Base-by-base conservation (phyloP, 2,329 filamentous ascomycete species). In the Sporothrix luriei region DNA sequence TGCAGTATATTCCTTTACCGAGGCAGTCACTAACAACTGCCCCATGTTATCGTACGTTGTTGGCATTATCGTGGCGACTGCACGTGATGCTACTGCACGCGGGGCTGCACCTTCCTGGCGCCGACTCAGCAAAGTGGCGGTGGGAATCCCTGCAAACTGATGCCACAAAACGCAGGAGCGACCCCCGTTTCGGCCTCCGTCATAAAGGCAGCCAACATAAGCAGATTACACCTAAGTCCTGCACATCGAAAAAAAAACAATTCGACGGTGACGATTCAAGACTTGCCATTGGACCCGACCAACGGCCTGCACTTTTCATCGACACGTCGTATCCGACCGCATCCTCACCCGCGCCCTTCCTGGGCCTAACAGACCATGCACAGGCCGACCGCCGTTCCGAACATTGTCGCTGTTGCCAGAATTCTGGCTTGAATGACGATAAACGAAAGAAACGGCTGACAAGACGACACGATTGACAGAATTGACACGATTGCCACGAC, bases 111-210 rank as follows among this genome's bases (percentile, higher is more conserved):
- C 64, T 48, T 54, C 29, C 64, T 14, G 33, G 49, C 46, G 26
- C 46, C 62, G 65, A 21, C 61, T 26, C 26, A 33, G 13, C 57
- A 57, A 69, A 69, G 68, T 69, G 68, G 68, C 68, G 68, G 68
- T 69, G 68, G 68, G 51, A 51, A 61, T 68, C 66, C 66, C 49
- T 66, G 46, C 26, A 38, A 59, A 24, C 33, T 33, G 24, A 26
- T 48, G 38, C 67, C 67, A 62, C 67, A 48, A 54, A 66, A 66
- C 49, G 62, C 48, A 66, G 51, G 52, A 33, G 43, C 65, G 49
- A 46, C 66, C 54, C 40, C 40, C 43, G 40, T 48, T 59, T 59
- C 66, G 38, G 66, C 51, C 52, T 38, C 59, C 51, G 40, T 54
- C 51, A 49, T 19, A 57, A 33, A 68, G 40, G 66, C 66, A 68